Conservation (phyloP, 306 rosid genomes). For the Lithocarpus polystachyus region DNA sequence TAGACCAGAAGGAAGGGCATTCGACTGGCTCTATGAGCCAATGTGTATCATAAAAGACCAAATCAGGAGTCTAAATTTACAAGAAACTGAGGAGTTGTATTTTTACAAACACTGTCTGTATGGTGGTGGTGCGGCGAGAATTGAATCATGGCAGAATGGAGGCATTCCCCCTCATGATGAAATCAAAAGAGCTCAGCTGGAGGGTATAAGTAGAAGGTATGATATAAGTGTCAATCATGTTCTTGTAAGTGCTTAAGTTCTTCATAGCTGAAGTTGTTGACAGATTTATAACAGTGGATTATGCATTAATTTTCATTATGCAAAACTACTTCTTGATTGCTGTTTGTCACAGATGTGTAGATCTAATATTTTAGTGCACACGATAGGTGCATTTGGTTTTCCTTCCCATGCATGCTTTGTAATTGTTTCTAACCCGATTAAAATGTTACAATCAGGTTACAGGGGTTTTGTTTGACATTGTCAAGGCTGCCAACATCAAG, state of each 20-base stretch:
- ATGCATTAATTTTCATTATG: too few relatives aligned
- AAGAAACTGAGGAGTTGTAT: constrained; percentile 23
- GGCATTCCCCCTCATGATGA: constrained; percentile 16
- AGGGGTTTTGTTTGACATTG: constrained; percentile 25
- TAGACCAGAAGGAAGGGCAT: constrained; percentile 23
- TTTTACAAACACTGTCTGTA: constrained; percentile 15
- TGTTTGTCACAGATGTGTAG: too few relatives aligned
- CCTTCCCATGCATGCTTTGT: not conserved
- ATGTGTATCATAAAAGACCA: constrained; percentile 26
- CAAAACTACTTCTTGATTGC: too few relatives aligned
- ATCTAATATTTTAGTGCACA: not conserved
- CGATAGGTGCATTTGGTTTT: too few relatives aligned
- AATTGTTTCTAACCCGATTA: not conserved
- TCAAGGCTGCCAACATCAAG: constrained; percentile 27
- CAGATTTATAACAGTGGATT: not conserved
- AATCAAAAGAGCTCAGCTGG: constrained; percentile 20
- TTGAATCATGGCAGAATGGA: constrained; percentile 18
- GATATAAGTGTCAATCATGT: too few relatives aligned
- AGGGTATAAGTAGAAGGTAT: constrained; percentile 26
- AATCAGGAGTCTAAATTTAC: constrained; percentile 17
- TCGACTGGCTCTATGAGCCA: constrained; percentile 27
- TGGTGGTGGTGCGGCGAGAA: constrained; percentile 7
- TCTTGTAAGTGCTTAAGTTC: not conserved
- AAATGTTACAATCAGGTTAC: constrained; percentile 7
- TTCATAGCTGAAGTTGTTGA: not conserved